Percentiles rank a stretch among this genome's conserved stretches.
Conservation (phyloP, 805 yeast genomes). For the Tetrapisispora pingtungensis region DNA sequence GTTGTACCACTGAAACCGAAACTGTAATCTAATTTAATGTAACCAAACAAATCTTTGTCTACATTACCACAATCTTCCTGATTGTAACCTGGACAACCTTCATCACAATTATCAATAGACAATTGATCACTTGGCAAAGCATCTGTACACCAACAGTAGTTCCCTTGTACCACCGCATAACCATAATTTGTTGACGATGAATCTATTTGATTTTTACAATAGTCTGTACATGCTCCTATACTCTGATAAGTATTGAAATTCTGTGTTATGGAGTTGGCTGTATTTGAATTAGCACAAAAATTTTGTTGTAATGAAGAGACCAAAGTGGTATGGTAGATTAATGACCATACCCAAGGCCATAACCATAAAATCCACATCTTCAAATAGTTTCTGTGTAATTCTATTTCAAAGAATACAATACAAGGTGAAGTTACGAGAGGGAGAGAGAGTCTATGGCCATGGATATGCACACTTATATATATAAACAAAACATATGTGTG, state of each 20-base stretch:
- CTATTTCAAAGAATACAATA: too few species aligned
- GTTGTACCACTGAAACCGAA: constrained; percentile 4
- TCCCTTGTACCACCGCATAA: constrained; percentile 20
- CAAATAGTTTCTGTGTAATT: too few species aligned
- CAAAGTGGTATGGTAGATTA: too few species aligned
- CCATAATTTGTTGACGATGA: background rate
- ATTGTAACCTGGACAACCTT: constrained; percentile 21
- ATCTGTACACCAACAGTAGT: constrained; percentile 23
- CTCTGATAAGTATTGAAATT: constrained; percentile 5
- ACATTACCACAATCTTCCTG: constrained; percentile 20
- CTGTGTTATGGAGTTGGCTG: constrained; percentile 5
- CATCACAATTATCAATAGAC: constrained; percentile 13
- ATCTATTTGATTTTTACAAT: background rate
- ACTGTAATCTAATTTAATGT: constrained; percentile 12
- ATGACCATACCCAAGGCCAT: too few species aligned
- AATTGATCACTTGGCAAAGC: constrained; percentile 10
- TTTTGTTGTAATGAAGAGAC: constrained; percentile 1
- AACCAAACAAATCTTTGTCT: constrained; percentile 15
- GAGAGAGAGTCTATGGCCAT: too few species aligned
- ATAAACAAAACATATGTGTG: too few species aligned
- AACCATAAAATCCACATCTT: too few species aligned
- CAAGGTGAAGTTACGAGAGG: too few species aligned
- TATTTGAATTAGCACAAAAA: constrained; percentile 9
- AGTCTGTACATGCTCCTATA: constrained; percentile 2
- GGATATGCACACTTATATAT: too few species aligned